phyloP scores from a whole-genome alignment of 352 stramenopile genomes.

The Globisporangium parvum region DNA sequence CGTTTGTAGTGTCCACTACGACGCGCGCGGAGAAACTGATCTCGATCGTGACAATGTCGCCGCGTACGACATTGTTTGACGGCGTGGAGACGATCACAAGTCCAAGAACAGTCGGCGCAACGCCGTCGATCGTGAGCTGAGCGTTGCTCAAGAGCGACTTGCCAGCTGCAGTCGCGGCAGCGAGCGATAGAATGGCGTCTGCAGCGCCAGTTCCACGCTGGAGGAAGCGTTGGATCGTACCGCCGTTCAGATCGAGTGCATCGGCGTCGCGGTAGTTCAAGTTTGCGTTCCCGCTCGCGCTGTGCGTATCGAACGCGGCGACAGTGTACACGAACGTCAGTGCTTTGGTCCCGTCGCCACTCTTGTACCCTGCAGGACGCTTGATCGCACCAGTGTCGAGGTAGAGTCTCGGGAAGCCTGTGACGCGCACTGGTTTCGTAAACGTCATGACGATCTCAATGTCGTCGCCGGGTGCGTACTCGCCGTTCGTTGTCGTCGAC shows the following conservation, averaged over 20 bases:
- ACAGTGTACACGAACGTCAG: slow-evolving; percentile 77
- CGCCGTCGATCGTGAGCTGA: slow-evolving; percentile 44
- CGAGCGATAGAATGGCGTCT: slow-evolving; percentile 33
- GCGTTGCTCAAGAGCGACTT: slow-evolving; percentile 47
- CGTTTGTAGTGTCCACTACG: slow-evolving; percentile 45
- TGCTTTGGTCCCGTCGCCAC: slow-evolving; percentile 50
- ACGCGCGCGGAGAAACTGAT: slow-evolving; percentile 65
- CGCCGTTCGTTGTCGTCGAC: slow-evolving; percentile 33
- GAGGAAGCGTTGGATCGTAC: slow-evolving; percentile 44
- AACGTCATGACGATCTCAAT: slow-evolving; percentile 66
- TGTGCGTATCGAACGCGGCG: slow-evolving; percentile 48
- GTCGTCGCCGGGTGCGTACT: slow-evolving; percentile 64
- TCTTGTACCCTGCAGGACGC: slow-evolving; percentile 53
- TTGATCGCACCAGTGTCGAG: slow-evolving; percentile 70
- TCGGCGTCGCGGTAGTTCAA: slow-evolving; percentile 63
- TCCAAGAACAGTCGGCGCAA: slow-evolving; percentile 34
- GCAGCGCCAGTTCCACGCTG: slow-evolving; percentile 15
- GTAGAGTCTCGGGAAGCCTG: slow-evolving; percentile 58
- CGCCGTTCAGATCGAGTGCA: slow-evolving; percentile 63
- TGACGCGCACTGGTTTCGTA: slow-evolving; percentile 67
- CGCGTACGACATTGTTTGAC: slow-evolving; percentile 33
- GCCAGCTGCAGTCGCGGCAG: slow-evolving; percentile 19
- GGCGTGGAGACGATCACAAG: slow-evolving; percentile 32
- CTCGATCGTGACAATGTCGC: slow-evolving; percentile 38
- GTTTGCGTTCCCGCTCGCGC: slow-evolving; percentile 26